Evolutionary conservation across 1,284 basidiomycete genomes (phyloP), one percentile per base, ranked within the genome.

Genomic region (Pterula multifida): DNA sequence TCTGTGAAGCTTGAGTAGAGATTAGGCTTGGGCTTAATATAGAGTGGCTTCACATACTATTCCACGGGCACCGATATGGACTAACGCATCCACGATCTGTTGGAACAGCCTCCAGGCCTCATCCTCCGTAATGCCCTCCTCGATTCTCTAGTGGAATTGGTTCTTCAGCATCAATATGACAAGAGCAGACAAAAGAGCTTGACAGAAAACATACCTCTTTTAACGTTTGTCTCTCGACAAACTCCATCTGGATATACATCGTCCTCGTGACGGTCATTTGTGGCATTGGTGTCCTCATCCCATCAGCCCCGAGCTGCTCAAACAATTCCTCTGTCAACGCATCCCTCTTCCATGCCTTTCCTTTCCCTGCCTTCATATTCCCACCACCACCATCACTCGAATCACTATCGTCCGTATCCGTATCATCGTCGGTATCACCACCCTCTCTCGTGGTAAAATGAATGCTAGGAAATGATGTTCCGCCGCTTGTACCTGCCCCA

Each of bases 171-270:
- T 44, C 9, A 12, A 28, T 17, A 36, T 47, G 44, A 19, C 25
- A 26, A 26, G 19, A 6, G 15, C 15, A 26, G n/a, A 13, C 54
- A 15, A 56, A n/a, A 23, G 48, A 47, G 45, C 12, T 26, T 32
- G 3, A 45, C 9, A 32, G 21, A 35, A 11, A 19, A 55, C 68
- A 24, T 26, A 80, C 86, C 73, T 90, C 88, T 63, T 78, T 81
- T 57, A 91, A 61, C 0, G 88, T 91, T 63, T 90, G 90, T 36
- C 80, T 77, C 65, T 83, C 89, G n/a, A 91, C 90, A 61, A 84
- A 93, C 69, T 85, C 90, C 85, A 94, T 94, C 62, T 94, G 90
- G 51, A 94, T 93, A 61, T 91, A 93, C 25, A 93, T 66, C 21
- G 81, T 86, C 54, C 86, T 70, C 23, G 76, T 72, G 19, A 78